Evolutionary conservation across 1,284 basidiomycete genomes (phyloP), one percentile per base, ranked within the genome.

Genomic region (Rhizoctonia solani): DNA sequence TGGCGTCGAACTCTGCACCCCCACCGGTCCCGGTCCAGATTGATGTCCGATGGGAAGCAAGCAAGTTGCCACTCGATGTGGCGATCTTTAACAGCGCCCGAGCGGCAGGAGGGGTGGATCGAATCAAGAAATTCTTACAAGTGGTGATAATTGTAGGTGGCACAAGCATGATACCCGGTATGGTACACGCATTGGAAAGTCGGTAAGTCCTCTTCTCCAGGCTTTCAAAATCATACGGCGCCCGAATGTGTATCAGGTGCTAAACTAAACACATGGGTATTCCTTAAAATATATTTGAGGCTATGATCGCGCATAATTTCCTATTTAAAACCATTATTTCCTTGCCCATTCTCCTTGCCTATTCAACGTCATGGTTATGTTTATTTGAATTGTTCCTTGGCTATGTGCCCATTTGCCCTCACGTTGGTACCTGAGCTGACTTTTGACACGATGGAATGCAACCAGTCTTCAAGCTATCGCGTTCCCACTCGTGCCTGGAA

Each of bases 1-100:
- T 11, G 32, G 32, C 32, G 11, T 16, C 41, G 14, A 16, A 4
- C 4, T 4, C 32, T 11, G 41, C 41, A 44, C 41, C 41, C 14
- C 6, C 19, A 11, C 32, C 32, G 11, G 32, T 34, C 4, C 32
- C 32, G 11, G 32, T 34, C 32, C 32, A 34, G 53, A 87, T 94
- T 73, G 93, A 95, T 75, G 84, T 95, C 4, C 82, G 82, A 66
- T 87, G 84, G 71, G 95, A 98, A 78, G 90, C 96, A 29, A 88
- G 89, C 76, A 94, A 95, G 76, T 83, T 96, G 42, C 93, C 96
- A 0, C 82, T 99, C 61, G 97, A 99, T 74, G 90, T 93, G 11
- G 97, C 95, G 1, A 92, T 98, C 70, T 93, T 94, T 76, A 94
- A 96, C 72, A 91, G 92, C 68, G 87, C 95, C 16, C 83, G 93